Base-by-base conservation (phyloP, 768 basidiomycete species). In the Tylopilus plumbeoviolaceoides region DNA sequence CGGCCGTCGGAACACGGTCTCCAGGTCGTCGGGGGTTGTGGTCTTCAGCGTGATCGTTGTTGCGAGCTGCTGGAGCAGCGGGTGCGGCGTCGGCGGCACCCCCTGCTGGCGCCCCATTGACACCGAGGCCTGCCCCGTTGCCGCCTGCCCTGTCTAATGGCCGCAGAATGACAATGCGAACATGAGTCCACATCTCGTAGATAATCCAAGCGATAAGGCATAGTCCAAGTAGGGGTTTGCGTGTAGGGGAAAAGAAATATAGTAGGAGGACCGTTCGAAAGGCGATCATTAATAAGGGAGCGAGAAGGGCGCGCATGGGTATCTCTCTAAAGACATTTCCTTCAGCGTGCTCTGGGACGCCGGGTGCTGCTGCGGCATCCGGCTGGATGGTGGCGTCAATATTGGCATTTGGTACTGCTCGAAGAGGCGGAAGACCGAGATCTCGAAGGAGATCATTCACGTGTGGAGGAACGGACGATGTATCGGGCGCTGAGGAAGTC, bases 181-280 rank as follows among this genome's bases (percentile, higher is more conserved):
- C 77, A 23, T 84, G 83, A 47, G 78, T 79, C 85, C 85, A 88
- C 31, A 85, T 81, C 66, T 90, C 88, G 64, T 87, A 90, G 23
- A 85, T 50, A 66, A 87, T 80, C 85, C 85, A 89, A 2, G 75
- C 79, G 21, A 83, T 69, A 28, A 90, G 76, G 51, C 89, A 70
- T 36, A 87, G 58, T 33, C 82, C 85, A 53, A 89, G 78, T 18
- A 89, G 64, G 6, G 88, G 88, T 50, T 87, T 86, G 58, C 84
- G 77, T 7, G 84, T 78, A 0, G 88, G 88, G 5, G 84, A 83
- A 61, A 90, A 83, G 66, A 90, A 88, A 67, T 89, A 90, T 4
- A 90, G 73, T 27, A 90, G 72, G 12, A 90, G 73, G 12, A 80
- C 59, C 4, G 84, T 87, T 48, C 88, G 83, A 61, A 89, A 74